Evolutionary conservation across 306 rosid species (phyloP).

Genomic region (Pyrus communis): DNA sequence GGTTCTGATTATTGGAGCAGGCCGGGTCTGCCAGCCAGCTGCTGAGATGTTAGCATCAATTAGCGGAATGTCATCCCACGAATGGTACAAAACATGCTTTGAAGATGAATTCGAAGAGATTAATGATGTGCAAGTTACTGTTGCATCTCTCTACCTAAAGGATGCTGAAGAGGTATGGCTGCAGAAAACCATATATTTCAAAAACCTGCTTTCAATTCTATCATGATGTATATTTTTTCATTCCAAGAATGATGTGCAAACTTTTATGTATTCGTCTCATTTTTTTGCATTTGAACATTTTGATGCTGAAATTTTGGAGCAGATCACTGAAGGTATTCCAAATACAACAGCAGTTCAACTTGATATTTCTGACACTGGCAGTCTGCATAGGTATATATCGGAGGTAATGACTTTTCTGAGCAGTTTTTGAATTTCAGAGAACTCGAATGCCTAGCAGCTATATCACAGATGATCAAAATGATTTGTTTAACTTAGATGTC

Average conservation of each 20-base stretch:
- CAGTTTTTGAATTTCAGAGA: background rate
- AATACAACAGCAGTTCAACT: conserved; percentile 72
- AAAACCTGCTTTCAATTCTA: background rate
- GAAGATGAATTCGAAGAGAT: conserved; percentile 53
- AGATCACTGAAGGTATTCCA: conserved; percentile 74
- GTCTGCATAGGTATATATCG: conserved; percentile 48
- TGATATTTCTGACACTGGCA: conserved; percentile 53
- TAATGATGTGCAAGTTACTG: conserved; percentile 65
- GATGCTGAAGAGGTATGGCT: conserved; percentile 79
- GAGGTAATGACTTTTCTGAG: conserved; percentile 44
- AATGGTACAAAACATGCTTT: conserved; percentile 36
- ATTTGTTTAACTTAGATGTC: too few species aligned
- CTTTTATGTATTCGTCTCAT: background rate
- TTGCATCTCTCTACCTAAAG: conserved; percentile 80
- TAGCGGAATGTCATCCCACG: conserved; percentile 40
- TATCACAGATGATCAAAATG: too few species aligned
- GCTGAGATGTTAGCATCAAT: conserved; percentile 65
- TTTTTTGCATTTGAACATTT: background rate
- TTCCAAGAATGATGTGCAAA: background rate
- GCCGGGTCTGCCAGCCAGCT: conserved; percentile 92
- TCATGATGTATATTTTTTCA: background rate
- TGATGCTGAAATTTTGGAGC: conserved; percentile 32
- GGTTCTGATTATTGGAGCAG: conserved; percentile 91
- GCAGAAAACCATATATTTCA: background rate
- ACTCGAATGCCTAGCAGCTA: too few species aligned